phyloP scores from a whole-genome alignment of 1,139 yeast species.

The Yamadazyma mexicana region DNA sequence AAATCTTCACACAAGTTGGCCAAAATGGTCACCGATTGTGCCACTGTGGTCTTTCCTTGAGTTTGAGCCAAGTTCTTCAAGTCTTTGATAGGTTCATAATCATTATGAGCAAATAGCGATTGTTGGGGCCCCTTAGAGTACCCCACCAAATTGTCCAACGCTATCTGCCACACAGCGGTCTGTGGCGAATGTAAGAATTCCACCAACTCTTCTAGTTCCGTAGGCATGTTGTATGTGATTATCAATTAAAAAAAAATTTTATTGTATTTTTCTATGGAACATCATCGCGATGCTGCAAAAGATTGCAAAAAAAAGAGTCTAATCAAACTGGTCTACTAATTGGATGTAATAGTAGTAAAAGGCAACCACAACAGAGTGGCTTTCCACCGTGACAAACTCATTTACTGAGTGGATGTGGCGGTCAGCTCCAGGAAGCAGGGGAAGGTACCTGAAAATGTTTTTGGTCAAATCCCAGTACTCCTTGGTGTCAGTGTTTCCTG shows the following conservation, averaged over 20 bases:
- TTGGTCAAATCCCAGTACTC: slow-evolving; percentile 40
- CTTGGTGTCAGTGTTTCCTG: slow-evolving; percentile 44
- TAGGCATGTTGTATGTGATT: slow-evolving; percentile 43
- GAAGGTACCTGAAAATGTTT: slow-evolving; percentile 36
- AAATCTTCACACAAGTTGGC: slow-evolving; percentile 79
- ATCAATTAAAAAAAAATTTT: not conserved
- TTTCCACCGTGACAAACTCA: slow-evolving; percentile 29
- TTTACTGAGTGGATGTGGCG: slow-evolving; percentile 34
- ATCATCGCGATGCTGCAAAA: slow-evolving; percentile 3
- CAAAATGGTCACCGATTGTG: slow-evolving; percentile 74
- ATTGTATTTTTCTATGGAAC: not conserved
- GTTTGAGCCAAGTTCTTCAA: slow-evolving; percentile 58
- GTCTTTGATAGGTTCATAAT: slow-evolving; percentile 73
- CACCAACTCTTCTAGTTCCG: slow-evolving; percentile 69
- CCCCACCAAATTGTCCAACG: slow-evolving; percentile 81
- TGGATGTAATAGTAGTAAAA: slow-evolving; percentile 41
- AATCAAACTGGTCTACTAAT: slow-evolving; percentile 22
- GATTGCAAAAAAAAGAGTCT: not conserved
- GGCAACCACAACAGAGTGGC: slow-evolving; percentile 24
- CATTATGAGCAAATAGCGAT: slow-evolving; percentile 66
- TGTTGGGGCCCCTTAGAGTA: slow-evolving; percentile 72
- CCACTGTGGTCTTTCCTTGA: slow-evolving; percentile 55
- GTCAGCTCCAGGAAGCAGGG: slow-evolving; percentile 22
- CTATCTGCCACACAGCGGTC: slow-evolving; percentile 80
- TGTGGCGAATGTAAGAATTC: slow-evolving; percentile 82